Base-by-base conservation (phyloP, 345 rosid genomes). In the Zanthoxylum bungeanum region DNA sequence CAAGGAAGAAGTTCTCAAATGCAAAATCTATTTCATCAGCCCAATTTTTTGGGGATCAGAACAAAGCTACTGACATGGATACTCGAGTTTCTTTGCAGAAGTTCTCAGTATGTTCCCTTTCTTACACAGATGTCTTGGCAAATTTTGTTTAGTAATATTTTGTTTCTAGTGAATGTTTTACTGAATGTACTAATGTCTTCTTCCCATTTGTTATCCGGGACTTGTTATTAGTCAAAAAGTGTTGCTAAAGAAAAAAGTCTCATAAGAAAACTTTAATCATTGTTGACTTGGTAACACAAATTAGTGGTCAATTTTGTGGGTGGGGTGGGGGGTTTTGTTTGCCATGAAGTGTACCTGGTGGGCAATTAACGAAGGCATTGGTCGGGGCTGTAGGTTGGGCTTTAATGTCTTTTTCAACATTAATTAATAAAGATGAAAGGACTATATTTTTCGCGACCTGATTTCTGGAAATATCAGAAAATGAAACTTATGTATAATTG, bases 11-110 rank as follows among this genome's bases (percentile, higher is more conserved):
- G 85, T 96, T 91, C 82, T 78, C 97, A 39, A 93, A 90, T 73
- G 99, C 99, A 24, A 96, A 96, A 73, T 89, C 99, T 7, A 96
- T 96, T 69, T 96, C 99, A 56, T 96, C 99, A 10, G 85, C 97
- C n/a, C 99, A 96, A 69, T 96, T 11, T 72, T 96, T 91, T 60
- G 97, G 97, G 51, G 90, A 90, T 68, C 93, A 85, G 66, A 85
- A 57, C 79, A 80, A 76, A 66, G 73, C 89, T 60, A 66, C 79
- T 4, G 93, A 88, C 56, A 1, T 72, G 25, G 96, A 90, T 22
- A 82, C 98, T 55, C 91, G 91, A 84, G 90, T 69, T 80, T 78
- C 95, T 27, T 86, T 96, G 86, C 90, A 91, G 82, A 91, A 93
- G 73, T 96, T 91, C 67, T 90, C 97, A 16, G 99, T 95, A 84